Evolutionary conservation across 2,329 filamentous ascomycete genomes (phyloP).

Genomic region (Trichoderma semiorbis): DNA sequence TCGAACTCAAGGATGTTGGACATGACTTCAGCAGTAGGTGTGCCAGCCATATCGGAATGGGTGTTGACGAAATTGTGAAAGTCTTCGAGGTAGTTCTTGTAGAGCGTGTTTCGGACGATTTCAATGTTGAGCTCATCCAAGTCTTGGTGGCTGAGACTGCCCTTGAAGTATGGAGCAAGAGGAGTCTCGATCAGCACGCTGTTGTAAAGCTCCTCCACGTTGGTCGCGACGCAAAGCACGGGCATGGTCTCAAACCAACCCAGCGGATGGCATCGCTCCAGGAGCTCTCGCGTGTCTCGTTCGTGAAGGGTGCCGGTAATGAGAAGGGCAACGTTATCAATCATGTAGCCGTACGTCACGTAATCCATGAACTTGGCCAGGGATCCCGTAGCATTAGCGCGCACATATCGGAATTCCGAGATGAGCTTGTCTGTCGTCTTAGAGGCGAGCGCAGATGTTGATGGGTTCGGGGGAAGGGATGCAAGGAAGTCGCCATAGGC

Average conservation of each 20-base stretch:
- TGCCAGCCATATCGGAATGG: slow-evolving; percentile 78
- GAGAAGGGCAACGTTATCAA: slow-evolving; percentile 95
- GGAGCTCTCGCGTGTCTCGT: slow-evolving; percentile 88
- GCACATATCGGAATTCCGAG: slow-evolving; percentile 92
- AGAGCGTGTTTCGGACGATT: slow-evolving; percentile 96
- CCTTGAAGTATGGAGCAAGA: slow-evolving; percentile 95
- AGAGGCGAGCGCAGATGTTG: slow-evolving; percentile 87
- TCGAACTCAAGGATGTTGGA: slow-evolving; percentile 94
- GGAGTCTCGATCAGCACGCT: slow-evolving; percentile 96
- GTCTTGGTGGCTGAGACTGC: slow-evolving; percentile 91
- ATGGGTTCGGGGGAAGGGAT: slow-evolving; percentile 90
- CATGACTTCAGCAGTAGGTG: slow-evolving; percentile 93
- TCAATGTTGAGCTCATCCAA: slow-evolving; percentile 99
- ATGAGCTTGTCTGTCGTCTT: slow-evolving; percentile 98
- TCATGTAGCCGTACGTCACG: slow-evolving; percentile 99
- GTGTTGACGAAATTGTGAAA: slow-evolving; percentile 94
- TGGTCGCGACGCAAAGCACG: slow-evolving; percentile 94
- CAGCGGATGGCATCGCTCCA: slow-evolving; percentile 93
- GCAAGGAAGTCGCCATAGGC: slow-evolving; percentile 97
- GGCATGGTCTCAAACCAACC: slow-evolving; percentile 99
- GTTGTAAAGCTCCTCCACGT: slow-evolving; percentile 98
- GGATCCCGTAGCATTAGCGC: slow-evolving; percentile 87
- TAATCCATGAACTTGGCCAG: slow-evolving; percentile 97
- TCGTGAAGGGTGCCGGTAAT: slow-evolving; percentile 98
- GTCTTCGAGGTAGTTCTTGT: slow-evolving; percentile 99